phyloP scores from a whole-genome alignment of 78 protist genomes.

The Ministeria vibrans region DNA sequence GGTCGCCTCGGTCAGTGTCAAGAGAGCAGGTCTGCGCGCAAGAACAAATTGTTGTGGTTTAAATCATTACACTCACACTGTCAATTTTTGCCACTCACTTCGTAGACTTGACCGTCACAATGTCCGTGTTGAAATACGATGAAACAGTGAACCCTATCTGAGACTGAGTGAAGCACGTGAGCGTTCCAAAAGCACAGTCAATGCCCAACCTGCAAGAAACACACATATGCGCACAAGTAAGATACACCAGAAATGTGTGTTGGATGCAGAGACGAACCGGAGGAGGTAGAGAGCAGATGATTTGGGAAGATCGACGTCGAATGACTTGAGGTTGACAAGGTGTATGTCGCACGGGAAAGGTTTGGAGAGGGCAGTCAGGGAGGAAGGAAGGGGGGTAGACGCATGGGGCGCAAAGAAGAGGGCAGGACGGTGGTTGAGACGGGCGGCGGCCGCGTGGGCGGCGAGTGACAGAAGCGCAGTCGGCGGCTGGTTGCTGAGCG shows the following conservation, averaged over 20 bases:
- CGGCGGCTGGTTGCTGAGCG: background rate
- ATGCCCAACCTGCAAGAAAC: background rate
- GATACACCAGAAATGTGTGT: background rate
- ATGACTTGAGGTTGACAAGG: background rate
- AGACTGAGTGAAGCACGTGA: too few species aligned
- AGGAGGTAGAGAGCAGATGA: background rate
- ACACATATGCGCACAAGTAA: too few species aligned
- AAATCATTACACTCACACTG: too few species aligned
- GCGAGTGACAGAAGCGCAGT: background rate
- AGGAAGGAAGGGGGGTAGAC: background rate
- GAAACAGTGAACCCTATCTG: too few species aligned
- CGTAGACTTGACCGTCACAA: too few species aligned
- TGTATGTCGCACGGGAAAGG: slow-evolving; percentile 6
- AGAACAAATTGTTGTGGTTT: too few species aligned
- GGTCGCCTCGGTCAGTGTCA: too few species aligned
- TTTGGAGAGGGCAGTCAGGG: background rate
- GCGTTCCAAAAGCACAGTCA: background rate
- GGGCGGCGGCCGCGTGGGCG: background rate
- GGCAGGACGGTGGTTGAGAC: background rate
- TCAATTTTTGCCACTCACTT: too few species aligned
- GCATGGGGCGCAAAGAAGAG: background rate
- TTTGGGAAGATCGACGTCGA: background rate
- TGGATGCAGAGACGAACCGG: background rate
- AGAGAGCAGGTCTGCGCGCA: too few species aligned
- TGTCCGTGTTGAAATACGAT: too few species aligned